Base-by-base conservation (phyloP, 169 alveolate species). In the Cryptosporidium ubiquitum region DNA sequence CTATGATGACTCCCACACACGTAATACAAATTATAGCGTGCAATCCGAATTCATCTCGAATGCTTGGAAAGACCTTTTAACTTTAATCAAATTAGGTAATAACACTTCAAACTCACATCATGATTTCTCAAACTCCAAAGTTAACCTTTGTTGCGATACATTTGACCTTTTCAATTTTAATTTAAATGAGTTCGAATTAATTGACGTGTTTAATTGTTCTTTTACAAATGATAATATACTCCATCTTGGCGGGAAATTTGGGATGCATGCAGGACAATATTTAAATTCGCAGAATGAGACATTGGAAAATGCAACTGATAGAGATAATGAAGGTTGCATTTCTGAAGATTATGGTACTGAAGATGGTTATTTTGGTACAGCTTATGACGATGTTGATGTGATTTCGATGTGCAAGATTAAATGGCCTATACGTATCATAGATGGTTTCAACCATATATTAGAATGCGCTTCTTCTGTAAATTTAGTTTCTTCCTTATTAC, bases 401-500 rank as follows among this genome's bases (percentile, higher is more conserved):
- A 29, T 33, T 35, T 52, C 86, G 57, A 26, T 52, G 14, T 74
- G 73, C 26, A 55, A 40, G 35, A 35, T 39, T 10, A 74, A 37
- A 52, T 74, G 86, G 86, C 86, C 86, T 31, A 58, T 74, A 18
- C 40, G 86, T 12, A 74, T 74, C 42, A 74, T 74, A 18, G 86
- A 74, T 37, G 86, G 86, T 44, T 74, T 74, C 31, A 74, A 74
- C 39, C 86, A 74, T 14, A 37, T 52, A 9, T 52, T 74, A 26
- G 86, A 74, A 23, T 74, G 70, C 18, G 55, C 57, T 14, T 52
- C 71, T 31, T 57, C 86, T 18, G 37, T 58, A 6, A 39, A 74
- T 57, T 37, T 58, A 6, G 61, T 40, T 51, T n/a, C 70, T 5
- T 74, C 86, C 5, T 40, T 74, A 39, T 18, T 74, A 6, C 39